Conservation (phyloP, 352 stramenopile genomes). For the Pythium angustatum region DNA sequence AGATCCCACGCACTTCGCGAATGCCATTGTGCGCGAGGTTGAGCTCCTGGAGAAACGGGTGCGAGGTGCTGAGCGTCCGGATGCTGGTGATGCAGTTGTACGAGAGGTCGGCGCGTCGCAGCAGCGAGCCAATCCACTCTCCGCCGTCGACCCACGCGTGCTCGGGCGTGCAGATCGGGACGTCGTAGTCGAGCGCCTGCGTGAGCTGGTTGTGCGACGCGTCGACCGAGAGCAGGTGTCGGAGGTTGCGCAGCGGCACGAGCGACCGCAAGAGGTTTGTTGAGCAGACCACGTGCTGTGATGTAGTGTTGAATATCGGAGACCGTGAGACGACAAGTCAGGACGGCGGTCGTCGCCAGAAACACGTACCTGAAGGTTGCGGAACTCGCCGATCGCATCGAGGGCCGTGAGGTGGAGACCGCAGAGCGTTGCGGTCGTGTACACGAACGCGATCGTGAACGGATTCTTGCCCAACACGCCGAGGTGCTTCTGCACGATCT, state of each 20-base stretch:
- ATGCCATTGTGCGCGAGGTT: constrained; percentile 62
- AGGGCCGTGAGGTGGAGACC: constrained; percentile 46
- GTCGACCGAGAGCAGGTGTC: constrained; percentile 57
- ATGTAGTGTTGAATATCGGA: too few relatives aligned
- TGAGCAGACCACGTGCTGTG: constrained; percentile 57
- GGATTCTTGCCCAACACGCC: constrained; percentile 62
- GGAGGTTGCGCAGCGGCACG: constrained; percentile 44
- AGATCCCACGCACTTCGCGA: constrained; percentile 47
- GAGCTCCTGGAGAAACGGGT: constrained; percentile 72
- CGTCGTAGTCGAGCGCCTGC: constrained; percentile 61
- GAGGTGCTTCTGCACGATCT: constrained; percentile 41
- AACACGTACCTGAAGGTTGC: constrained; percentile 52
- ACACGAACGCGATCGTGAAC: constrained; percentile 64
- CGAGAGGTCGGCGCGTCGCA: constrained; percentile 53
- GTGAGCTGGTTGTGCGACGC: constrained; percentile 62
- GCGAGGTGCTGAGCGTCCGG: constrained; percentile 44
- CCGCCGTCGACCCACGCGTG: constrained; percentile 59
- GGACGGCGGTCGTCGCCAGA: neutral
- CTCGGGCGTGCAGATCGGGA: constrained; percentile 49
- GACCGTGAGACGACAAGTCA: too few relatives aligned
- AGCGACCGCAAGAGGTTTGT: constrained; percentile 55
- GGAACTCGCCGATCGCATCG: constrained; percentile 45
- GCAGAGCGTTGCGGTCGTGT: constrained; percentile 53
- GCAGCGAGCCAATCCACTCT: constrained; percentile 63
- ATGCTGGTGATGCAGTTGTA: constrained; percentile 58